phyloP scores from a whole-genome alignment of 116 monocot genomes.

The Dioscorea cayenensis region DNA sequence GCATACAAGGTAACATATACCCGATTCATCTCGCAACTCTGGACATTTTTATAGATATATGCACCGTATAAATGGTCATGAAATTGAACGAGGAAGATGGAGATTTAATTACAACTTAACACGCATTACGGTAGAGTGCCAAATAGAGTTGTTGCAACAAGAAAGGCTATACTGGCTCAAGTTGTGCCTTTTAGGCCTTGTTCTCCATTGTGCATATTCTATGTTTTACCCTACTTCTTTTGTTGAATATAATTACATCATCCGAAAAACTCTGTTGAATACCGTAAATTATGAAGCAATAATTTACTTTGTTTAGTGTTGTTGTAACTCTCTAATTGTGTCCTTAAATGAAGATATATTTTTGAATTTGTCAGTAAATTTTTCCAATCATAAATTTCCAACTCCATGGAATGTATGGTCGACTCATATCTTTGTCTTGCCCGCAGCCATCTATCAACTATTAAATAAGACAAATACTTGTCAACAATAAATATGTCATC shows the following conservation, averaged over 20 bases:
- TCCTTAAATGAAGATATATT: no score
- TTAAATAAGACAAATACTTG: no score
- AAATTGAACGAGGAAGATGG: no score
- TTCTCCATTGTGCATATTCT: constrained; percentile 83
- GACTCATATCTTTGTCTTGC: no score
- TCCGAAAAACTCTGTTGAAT: no score
- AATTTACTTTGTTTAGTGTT: constrained; percentile 1
- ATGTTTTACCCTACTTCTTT: background rate
- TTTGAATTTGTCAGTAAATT: no score
- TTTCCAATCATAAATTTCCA: no score
- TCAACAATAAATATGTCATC: no score
- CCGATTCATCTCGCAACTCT: constrained; percentile 1
- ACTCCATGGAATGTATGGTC: no score
- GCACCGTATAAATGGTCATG: no score
- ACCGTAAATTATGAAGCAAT: background rate
- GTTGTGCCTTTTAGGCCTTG: constrained; percentile 57
- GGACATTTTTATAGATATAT: background rate
- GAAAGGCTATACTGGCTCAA: constrained; percentile 63
- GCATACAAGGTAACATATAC: constrained; percentile 62
- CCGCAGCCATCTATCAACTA: no score
- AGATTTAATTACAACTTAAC: background rate
- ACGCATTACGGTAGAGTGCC: constrained; percentile 54
- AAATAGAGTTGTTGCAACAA: constrained; percentile 48
- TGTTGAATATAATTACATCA: no score
- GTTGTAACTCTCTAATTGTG: background rate